phyloP scores from a whole-genome alignment of 2,329 filamentous ascomycete genomes.

The Exophiala sideris region DNA sequence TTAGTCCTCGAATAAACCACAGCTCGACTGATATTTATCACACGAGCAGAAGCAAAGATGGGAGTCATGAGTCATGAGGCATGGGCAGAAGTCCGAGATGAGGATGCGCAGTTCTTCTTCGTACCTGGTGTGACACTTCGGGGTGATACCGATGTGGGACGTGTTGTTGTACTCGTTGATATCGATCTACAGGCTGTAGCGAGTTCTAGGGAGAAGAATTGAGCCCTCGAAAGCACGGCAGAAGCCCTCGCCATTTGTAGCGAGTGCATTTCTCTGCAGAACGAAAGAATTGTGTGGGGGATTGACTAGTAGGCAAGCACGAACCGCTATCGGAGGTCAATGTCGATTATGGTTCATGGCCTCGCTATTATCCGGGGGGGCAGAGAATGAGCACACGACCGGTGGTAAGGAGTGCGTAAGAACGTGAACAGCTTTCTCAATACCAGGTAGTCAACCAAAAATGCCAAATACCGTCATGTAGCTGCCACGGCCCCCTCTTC shows the following conservation, averaged over 20 bases:
- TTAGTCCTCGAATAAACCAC: conserved; percentile 1
- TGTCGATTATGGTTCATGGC: background rate
- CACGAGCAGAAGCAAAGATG: conserved; percentile 20
- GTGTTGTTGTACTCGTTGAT: conserved; percentile 3
- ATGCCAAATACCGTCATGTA: background rate
- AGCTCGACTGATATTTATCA: background rate
- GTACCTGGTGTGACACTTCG: conserved; percentile 16
- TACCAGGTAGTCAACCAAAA: background rate
- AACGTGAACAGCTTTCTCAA: background rate
- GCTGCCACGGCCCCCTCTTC: background rate
- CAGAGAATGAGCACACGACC: background rate
- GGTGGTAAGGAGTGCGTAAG: background rate
- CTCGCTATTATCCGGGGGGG: too few relatives aligned
- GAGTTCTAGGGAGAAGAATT: conserved; percentile 24
- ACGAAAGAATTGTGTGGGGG: conserved; percentile 6
- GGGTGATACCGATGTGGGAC: conserved; percentile 1
- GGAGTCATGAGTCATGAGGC: conserved; percentile 18
- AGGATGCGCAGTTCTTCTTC: conserved; percentile 9
- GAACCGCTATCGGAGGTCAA: conserved; percentile 9
- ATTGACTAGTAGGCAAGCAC: conserved; percentile 1
- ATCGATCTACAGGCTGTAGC: conserved; percentile 17
- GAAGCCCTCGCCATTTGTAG: conserved; percentile 13
- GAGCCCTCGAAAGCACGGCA: conserved; percentile 20
- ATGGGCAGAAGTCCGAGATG: conserved; percentile 11
- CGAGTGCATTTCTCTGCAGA: conserved; percentile 6